Conservation (phyloP, 805 yeast species). For the Candida maltosa region DNA sequence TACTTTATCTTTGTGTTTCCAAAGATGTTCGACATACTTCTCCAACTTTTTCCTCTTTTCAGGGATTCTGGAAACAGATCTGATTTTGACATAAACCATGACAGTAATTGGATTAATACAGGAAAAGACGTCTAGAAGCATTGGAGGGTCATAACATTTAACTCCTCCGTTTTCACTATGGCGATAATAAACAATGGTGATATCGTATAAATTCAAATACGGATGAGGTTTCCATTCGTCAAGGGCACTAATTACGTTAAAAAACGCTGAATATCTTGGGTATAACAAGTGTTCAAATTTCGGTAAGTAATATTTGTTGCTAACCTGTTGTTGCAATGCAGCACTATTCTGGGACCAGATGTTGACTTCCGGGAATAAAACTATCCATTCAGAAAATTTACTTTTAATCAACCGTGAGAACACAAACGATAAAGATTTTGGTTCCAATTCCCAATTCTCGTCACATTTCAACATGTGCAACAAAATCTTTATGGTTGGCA, state of each 20-base stretch:
- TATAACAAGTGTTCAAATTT: conserved; percentile 59
- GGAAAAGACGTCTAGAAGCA: conserved; percentile 26
- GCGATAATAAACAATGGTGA: conserved; percentile 45
- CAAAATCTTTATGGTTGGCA: conserved; percentile 53
- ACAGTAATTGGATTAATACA: conserved; percentile 28
- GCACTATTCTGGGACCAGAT: conserved; percentile 51
- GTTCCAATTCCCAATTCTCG: conserved; percentile 66
- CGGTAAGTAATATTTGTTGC: conserved; percentile 60
- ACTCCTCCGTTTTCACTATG: conserved; percentile 2
- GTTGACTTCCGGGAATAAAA: conserved; percentile 84
- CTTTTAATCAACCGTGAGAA: conserved; percentile 35
- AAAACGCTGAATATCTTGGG: conserved; percentile 68
- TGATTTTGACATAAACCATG: conserved; percentile 46
- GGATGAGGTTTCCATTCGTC: conserved; percentile 27
- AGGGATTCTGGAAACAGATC: conserved; percentile 47
- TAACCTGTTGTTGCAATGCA: conserved; percentile 49
- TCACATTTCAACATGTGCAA: conserved; percentile 52
- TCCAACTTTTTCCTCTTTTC: conserved; percentile 54
- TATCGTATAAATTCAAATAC: conserved; percentile 50
- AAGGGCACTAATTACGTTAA: conserved; percentile 44
- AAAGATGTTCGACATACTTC: conserved; percentile 70
- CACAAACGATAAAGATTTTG: conserved; percentile 27
- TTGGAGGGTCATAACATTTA: conserved; percentile 19
- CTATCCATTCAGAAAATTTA: conserved; percentile 56
- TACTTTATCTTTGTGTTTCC: conserved; percentile 65